Evolutionary conservation across 2,329 filamentous ascomycete genomes (phyloP).

Genomic region (Fusarium protoensiforme): DNA sequence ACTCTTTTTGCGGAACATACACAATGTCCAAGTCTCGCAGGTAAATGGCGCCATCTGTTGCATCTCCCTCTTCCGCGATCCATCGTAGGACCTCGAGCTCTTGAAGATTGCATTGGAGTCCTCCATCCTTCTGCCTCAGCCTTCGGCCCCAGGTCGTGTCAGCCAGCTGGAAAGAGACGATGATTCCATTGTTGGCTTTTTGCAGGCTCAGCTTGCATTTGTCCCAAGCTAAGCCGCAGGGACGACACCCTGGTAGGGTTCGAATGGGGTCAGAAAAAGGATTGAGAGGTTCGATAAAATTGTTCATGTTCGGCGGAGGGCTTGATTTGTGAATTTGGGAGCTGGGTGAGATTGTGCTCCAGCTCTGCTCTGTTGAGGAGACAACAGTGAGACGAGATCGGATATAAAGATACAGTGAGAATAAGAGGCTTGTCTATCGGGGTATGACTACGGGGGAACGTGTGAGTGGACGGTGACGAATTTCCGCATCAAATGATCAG

Average conservation of each 20-base stretch:
- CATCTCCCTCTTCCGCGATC: neutral
- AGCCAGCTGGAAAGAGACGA: neutral
- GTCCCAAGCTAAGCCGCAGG: neutral
- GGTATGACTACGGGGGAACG: neutral
- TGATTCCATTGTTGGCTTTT: neutral
- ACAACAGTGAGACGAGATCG: neutral
- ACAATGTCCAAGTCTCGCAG: neutral
- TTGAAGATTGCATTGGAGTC: neutral
- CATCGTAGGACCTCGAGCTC: neutral
- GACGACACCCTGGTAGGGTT: neutral
- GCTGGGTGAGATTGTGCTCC: neutral
- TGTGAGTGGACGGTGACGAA: neutral
- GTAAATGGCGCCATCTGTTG: neutral
- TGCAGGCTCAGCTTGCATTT: neutral
- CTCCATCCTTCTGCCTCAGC: neutral
- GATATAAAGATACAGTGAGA: neutral
- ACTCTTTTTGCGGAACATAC: neutral
- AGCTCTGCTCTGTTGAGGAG: neutral
- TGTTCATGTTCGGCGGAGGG: neutral
- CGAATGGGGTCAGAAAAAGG: neutral
- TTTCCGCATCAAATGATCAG: too few species aligned
- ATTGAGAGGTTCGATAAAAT: neutral
- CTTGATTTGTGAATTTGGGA: neutral
- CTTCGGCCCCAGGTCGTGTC: neutral
- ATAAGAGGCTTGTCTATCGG: neutral